These are phyloP conservation scores for Geosmithia putterillii DNA, from an alignment of 2,329 filamentous ascomycete species.

Conservation along the genomic window DNA sequence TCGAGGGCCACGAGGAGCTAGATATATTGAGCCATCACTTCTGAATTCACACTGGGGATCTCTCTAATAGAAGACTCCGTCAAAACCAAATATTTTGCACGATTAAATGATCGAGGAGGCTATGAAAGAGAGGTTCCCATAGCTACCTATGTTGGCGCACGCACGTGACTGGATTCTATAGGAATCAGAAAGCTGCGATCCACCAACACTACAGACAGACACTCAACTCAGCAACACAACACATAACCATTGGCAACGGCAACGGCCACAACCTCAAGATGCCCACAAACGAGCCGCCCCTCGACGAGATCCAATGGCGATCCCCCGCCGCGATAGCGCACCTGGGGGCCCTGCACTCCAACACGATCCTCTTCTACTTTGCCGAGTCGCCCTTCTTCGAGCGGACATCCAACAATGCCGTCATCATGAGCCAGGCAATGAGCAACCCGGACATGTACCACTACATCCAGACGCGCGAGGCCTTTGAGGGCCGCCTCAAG, in stretches of 20 bases:
- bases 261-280: constrained; percentile 14
- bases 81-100: no score
- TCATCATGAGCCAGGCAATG: constrained; percentile 48
- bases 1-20: no score
- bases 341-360: constrained; percentile 50
- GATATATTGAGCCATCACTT: no score
- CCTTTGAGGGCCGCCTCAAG: constrained; percentile 48
- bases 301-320: constrained; percentile 59
- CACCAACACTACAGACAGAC: no score
- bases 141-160: no score
- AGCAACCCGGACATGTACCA: constrained; percentile 46
- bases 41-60: no score
- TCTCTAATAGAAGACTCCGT: no score
- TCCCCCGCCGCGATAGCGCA: constrained; percentile 33
- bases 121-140: constrained; percentile 2
- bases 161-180: no score
- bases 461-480: constrained; percentile 46
- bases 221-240: neutral
- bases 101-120: no score
- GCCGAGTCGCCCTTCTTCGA: constrained; percentile 57
- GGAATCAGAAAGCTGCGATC: no score
- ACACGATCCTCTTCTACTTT: constrained; percentile 56
- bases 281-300: constrained; percentile 35
- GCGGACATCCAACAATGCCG: constrained; percentile 53
- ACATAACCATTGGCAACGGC: neutral